These are phyloP conservation scores for Paramecium octaurelia DNA, from an alignment of 73 alveolate species.

Conservation along the genomic window DNA sequence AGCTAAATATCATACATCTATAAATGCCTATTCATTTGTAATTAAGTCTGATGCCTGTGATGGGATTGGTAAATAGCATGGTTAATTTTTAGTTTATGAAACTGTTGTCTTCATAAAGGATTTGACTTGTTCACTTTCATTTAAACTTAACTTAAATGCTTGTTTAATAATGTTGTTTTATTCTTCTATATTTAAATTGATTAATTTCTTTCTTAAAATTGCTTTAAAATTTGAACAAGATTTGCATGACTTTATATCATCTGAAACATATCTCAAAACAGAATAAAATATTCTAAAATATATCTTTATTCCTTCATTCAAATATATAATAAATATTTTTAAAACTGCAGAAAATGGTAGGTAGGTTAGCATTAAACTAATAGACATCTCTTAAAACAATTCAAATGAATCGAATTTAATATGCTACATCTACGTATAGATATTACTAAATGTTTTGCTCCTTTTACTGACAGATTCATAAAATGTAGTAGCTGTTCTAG, in stretches of 20 bases:
- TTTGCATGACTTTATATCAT: not conserved
- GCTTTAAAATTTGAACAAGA: not conserved
- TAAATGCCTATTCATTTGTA: constrained; percentile 48
- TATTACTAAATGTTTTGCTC: constrained; percentile 33
- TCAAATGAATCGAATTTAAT: constrained; percentile 47
- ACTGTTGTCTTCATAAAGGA: not conserved
- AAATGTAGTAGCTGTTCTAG: constrained; percentile 54
- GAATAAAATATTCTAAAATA: constrained; percentile 60
- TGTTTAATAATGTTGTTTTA: constrained; percentile 18
- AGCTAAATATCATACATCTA: constrained; percentile 1
- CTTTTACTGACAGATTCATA: constrained; percentile 50
- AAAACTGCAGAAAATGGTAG: constrained; percentile 34
- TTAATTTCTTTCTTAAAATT: not conserved
- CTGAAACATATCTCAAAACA: not conserved
- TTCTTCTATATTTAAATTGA: not conserved
- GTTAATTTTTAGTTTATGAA: not conserved
- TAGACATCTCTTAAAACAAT: constrained; percentile 52
- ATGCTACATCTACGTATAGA: not conserved
- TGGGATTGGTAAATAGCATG: constrained; percentile 52
- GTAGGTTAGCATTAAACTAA: constrained; percentile 43
- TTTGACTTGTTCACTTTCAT: not conserved
- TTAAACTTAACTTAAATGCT: constrained; percentile 44
- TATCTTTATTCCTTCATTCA: constrained; percentile 59
- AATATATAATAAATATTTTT: constrained; percentile 43
- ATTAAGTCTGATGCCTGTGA: constrained; percentile 41